Evolutionary conservation across 176 grass and related monocot species (phyloP).

Genomic region (Rhynchospora breviuscula): DNA sequence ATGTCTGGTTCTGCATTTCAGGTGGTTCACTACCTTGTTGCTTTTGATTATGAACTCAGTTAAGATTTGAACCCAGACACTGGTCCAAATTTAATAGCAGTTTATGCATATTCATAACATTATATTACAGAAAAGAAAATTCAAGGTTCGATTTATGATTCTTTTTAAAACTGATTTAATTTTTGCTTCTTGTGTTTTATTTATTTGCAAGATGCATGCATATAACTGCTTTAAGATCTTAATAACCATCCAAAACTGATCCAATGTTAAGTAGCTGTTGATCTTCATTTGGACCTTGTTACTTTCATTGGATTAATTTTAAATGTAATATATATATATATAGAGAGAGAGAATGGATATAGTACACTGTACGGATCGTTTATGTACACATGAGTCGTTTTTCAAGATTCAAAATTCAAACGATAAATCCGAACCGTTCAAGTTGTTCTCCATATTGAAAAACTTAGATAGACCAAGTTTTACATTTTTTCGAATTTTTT

Average conservation of each 20-base stretch:
- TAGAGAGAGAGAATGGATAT: too few species aligned
- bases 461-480: too few species aligned
- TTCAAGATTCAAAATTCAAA: too few species aligned
- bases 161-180: background rate
- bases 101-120: background rate
- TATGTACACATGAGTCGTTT: too few species aligned
- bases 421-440: too few species aligned
- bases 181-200: background rate
- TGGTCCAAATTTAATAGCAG: background rate
- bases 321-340: too few species aligned
- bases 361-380: too few species aligned
- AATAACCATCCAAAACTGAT: background rate
- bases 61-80: background rate
- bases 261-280: background rate
- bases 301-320: background rate
- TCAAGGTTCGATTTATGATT: background rate
- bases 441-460: too few species aligned
- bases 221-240: background rate
- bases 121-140: background rate
- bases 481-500: too few species aligned
- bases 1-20: background rate
- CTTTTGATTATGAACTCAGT: background rate
- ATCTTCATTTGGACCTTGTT: background rate
- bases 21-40: background rate
- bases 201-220: background rate